Evolutionary conservation across 108 stramenopile genomes (phyloP).

Genomic region (Craspedostauros australis): DNA sequence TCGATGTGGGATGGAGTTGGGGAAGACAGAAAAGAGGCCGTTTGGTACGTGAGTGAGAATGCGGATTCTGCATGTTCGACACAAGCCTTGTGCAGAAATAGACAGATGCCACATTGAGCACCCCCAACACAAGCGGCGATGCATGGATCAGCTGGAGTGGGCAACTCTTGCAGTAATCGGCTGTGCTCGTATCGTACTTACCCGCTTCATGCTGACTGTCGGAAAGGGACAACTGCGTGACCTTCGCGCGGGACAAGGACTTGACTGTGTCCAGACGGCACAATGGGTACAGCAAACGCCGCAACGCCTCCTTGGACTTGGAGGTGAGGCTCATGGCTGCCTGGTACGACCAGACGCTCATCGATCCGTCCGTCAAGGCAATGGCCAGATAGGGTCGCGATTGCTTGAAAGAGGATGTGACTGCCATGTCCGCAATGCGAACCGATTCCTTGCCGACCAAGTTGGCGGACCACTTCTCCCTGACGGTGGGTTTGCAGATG

Average conservation of each 20-base stretch:
- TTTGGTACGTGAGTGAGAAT: too few species aligned
- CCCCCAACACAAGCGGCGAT: too few species aligned
- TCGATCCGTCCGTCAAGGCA: constrained; percentile 61
- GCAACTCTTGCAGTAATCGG: too few species aligned
- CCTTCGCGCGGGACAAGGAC: neutral
- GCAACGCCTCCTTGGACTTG: constrained; percentile 14
- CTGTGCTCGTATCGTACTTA: too few species aligned
- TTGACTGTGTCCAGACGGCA: constrained; percentile 36
- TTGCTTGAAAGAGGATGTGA: constrained; percentile 12
- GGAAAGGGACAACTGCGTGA: too few species aligned
- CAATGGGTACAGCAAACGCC: constrained; percentile 35
- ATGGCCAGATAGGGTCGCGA: constrained; percentile 51
- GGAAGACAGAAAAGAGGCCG: too few species aligned
- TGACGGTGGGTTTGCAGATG: constrained; percentile 62
- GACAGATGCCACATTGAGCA: too few species aligned
- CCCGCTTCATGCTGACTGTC: too few species aligned
- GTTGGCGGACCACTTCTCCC: constrained; percentile 67
- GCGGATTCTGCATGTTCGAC: too few species aligned
- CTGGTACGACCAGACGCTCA: constrained; percentile 69
- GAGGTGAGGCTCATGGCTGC: constrained; percentile 29
- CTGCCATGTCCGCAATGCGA: constrained; percentile 34
- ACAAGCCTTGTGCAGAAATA: too few species aligned
- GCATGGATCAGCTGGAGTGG: too few species aligned
- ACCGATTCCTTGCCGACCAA: constrained; percentile 33
- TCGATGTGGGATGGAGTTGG: too few species aligned